A percentile compares a stretch with the other conserved stretches of the same genome.
Conservation (phyloP, 2,329 filamentous ascomycete species). For the Aplosporella prunicola region DNA sequence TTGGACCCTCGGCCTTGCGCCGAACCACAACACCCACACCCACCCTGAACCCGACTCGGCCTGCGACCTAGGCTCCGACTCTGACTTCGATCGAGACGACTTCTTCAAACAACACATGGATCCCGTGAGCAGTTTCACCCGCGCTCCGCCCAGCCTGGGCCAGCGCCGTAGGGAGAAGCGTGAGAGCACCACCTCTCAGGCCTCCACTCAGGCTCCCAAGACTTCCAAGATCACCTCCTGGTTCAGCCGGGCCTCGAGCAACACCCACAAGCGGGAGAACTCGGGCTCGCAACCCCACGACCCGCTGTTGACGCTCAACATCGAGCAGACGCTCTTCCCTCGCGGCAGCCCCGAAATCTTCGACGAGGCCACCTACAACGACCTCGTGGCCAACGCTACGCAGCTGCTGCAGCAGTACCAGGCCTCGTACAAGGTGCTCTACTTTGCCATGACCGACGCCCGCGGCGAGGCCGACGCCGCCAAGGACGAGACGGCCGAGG, state of each 20-base stretch:
- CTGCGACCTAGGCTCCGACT: conserved; percentile 20
- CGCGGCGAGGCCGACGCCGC: conserved; percentile 47
- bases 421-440: conserved; percentile 42
- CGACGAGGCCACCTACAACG: conserved; percentile 46
- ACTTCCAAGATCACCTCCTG: conserved; percentile 18
- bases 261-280: conserved; percentile 16
- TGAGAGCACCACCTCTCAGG: not conserved
- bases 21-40: conserved; percentile 1
- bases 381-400: conserved; percentile 48
- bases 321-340: conserved; percentile 46
- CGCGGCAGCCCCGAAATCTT: conserved; percentile 39
- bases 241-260: conserved; percentile 13
- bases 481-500: conserved; percentile 52
- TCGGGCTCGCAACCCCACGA: conserved; percentile 32
- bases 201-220: conserved; percentile 12
- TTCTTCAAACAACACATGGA: conserved; percentile 11
- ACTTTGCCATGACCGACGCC: conserved; percentile 37
- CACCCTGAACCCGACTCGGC: conserved; percentile 13
- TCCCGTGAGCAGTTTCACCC: not conserved
- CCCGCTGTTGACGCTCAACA: conserved; percentile 46
- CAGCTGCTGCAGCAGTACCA: conserved; percentile 47
- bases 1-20: conserved; percentile 34
- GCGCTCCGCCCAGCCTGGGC: not conserved
- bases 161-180: no score
- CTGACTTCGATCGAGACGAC: conserved; percentile 16